Base-by-base conservation (phyloP, 2,329 filamentous ascomycete genomes). In the Pseudogymnoascus sp. region DNA sequence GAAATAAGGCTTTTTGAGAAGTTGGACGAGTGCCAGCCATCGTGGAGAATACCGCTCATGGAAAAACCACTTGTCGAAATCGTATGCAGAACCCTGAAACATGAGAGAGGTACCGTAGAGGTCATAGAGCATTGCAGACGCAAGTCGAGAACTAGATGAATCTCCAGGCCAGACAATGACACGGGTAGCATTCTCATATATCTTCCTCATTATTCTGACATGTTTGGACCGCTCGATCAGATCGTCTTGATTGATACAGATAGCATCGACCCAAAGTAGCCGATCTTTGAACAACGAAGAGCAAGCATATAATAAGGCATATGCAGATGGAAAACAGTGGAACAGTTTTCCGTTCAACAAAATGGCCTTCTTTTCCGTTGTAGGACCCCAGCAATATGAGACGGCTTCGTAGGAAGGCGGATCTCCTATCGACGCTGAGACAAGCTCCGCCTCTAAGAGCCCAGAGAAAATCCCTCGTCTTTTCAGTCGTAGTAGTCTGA, bases 161-260 rank as follows among this genome's bases (percentile, higher is more conserved):
- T 41, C 53, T 61, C 60, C 63, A 66, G 62, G 28, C 41, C 61
- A 64, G 10, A 46, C 60, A 26, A 64, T 62, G 24, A 62, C 43
- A 22, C 50, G 40, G n/a, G 28, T 53, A 31, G 68, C 67, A 8
- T 60, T n/a, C 56, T 65, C 50, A 61, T 66, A 70, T 4, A 70
- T 64, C 8, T 62, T 24, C 22, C 61, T 62, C 68, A 68, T 70
- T 22, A 65, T 50, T 7, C 43, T 59, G 3, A 68, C 64, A 40
- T 70, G 69, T 8, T 40, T 38, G 10, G 59, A 62, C 3, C 63
- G 50, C 40, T 69, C 68, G 3, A 38, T 56, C 2, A 64, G 28
- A 24, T 60, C 59, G 28, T 6, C 8, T 38, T 69, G 69, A 41
- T 69, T 64, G 31, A 33, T 33, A 33, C 31, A 33, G 31, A 33